These are phyloP conservation scores for Aegilops umbellulata DNA, from an alignment of 176 grass and related monocot species.

Conservation along the genomic window DNA sequence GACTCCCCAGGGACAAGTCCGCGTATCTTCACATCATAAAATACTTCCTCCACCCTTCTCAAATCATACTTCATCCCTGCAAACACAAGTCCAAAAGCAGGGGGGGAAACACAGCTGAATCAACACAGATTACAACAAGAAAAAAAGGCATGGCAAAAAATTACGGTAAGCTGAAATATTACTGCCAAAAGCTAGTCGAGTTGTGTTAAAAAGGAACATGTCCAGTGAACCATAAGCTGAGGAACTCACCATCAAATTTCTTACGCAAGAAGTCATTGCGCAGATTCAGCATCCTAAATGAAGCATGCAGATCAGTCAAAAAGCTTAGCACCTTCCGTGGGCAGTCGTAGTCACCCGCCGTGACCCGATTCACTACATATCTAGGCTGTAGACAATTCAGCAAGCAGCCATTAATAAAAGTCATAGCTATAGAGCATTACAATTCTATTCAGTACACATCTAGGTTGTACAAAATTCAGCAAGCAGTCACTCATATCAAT, in stretches of 20 bases:
- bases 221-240: neutral
- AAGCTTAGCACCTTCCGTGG: slow-evolving; percentile 80
- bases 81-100: neutral
- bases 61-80: slow-evolving; percentile 98
- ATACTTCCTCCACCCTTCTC: slow-evolving; percentile 94
- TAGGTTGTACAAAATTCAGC: slow-evolving; percentile 49
- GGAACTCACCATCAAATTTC: slow-evolving; percentile 87
- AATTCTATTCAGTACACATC: slow-evolving; percentile 53
- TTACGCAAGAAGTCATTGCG: slow-evolving; percentile 94
- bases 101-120: neutral
- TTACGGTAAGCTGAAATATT: neutral
- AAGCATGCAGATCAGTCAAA: slow-evolving; percentile 86
- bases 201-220: neutral
- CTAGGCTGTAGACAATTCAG: slow-evolving; percentile 57
- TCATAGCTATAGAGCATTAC: slow-evolving; percentile 12
- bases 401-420: neutral
- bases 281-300: slow-evolving; percentile 95
- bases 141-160: neutral
- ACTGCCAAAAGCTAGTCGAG: neutral
- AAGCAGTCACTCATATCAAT: neutral
- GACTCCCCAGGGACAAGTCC: slow-evolving; percentile 56
- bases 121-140: neutral
- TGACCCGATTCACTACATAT: slow-evolving; percentile 91
- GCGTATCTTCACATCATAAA: slow-evolving; percentile 94
- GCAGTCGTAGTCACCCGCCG: slow-evolving; percentile 84